Percentiles rank a stretch among this genome's conserved stretches.
Conservation (phyloP, 75 land plant species). For the Cryptomeria japonica region DNA sequence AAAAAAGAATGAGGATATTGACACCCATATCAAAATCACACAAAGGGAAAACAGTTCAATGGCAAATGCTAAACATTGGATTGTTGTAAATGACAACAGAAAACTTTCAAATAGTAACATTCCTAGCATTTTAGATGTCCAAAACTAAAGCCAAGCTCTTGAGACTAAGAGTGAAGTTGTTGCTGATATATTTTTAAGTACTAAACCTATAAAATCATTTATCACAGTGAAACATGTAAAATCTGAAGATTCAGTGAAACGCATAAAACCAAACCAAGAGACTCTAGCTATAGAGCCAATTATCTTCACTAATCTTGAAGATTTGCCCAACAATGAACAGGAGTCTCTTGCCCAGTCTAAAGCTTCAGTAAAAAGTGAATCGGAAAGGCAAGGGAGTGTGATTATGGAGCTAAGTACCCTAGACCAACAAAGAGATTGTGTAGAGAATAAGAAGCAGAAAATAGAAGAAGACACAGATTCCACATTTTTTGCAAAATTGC, state of each 20-base stretch:
- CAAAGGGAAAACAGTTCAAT: not conserved
- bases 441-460: not conserved
- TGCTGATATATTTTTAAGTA: not conserved
- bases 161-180: not conserved
- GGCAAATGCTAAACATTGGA: not conserved
- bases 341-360: not conserved
- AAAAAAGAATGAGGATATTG: not conserved
- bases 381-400: not conserved
- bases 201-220: not conserved
- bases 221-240: slow-evolving; percentile 2
- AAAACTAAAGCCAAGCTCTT: not conserved
- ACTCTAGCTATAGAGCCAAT: not conserved
- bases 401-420: not conserved
- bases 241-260: slow-evolving; percentile 1
- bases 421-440: not conserved
- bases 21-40: not conserved
- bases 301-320: not conserved
- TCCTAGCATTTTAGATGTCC: not conserved
- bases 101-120: no score
- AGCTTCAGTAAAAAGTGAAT: not conserved
- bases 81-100: not conserved
- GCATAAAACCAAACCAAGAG: not conserved
- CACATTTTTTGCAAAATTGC: not conserved
- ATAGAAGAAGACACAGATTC: no score
- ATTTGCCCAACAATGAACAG: not conserved